Evolutionary conservation across 2,329 filamentous ascomycete species (phyloP).

Genomic region (Pseudogymnoascus sp.): DNA sequence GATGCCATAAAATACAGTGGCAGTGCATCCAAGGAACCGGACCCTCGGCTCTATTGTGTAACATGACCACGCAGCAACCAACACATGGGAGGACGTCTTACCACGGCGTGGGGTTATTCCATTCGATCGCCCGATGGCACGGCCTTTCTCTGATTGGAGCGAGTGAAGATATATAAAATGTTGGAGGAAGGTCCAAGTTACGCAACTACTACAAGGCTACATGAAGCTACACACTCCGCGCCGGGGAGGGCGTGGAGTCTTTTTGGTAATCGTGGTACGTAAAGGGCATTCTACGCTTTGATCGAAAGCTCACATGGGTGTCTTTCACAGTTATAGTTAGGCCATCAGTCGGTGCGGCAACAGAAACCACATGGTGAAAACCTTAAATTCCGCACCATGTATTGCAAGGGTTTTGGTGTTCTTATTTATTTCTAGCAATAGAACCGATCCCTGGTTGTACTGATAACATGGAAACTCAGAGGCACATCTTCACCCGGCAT

Average conservation of each 20-base stretch:
- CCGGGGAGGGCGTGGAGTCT: neutral
- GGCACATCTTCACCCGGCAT: neutral
- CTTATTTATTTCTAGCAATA: neutral
- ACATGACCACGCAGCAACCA: conserved; percentile 1
- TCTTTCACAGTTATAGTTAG: neutral
- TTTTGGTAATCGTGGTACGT: neutral
- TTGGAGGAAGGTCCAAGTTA: neutral
- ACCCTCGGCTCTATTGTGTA: neutral
- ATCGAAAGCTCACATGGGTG: neutral
- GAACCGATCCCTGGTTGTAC: neutral
- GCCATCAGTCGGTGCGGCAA: neutral
- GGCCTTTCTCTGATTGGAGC: neutral
- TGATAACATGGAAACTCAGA: neutral
- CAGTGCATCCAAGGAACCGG: neutral
- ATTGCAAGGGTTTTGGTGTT: neutral
- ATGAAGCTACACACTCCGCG: neutral
- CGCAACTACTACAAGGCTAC: conserved; percentile 2
- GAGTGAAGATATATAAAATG: neutral
- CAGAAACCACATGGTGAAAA: neutral
- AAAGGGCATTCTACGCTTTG: neutral
- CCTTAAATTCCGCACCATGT: neutral
- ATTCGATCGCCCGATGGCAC: neutral
- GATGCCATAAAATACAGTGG: neutral
- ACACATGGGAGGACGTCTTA: neutral
- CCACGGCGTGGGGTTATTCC: neutral